Conservation (phyloP, 331 rosid species). For the Rosa hybrid region DNA sequence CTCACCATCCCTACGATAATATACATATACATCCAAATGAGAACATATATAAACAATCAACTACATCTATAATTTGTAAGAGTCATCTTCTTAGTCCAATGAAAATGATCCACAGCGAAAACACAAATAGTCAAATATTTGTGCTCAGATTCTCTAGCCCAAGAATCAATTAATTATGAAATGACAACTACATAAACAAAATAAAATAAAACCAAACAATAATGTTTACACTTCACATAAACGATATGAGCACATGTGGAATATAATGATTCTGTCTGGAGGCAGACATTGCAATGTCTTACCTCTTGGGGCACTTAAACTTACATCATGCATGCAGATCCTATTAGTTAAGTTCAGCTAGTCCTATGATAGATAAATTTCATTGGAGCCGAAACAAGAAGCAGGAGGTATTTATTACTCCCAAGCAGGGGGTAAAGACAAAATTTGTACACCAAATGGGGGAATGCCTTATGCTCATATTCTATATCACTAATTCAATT, state of each 20-base stretch:
- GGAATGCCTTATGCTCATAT: not conserved
- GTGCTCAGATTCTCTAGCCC: not conserved
- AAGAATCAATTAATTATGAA: not conserved
- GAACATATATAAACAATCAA: not conserved
- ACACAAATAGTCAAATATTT: not conserved
- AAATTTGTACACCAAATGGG: not conserved
- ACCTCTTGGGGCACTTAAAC: not conserved
- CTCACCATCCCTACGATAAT: not conserved
- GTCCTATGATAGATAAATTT: not conserved
- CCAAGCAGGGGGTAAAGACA: not conserved
- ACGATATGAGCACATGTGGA: not conserved
- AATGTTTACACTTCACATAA: not conserved
- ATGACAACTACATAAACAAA: not conserved
- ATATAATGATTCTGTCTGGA: not conserved
- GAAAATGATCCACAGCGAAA: not conserved
- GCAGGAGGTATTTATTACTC: not conserved
- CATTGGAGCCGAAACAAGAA: slow-evolving; percentile 5
- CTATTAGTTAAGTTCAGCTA: not conserved
- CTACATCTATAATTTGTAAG: not conserved
- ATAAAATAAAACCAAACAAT: not conserved
- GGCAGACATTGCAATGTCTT: not conserved
- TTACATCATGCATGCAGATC: not conserved
- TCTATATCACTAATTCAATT: not conserved
- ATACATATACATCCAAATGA: not conserved
- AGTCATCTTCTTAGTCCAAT: slow-evolving; percentile 3